Evolutionary conservation across 2,329 filamentous ascomycete genomes (phyloP), one percentile per base, ranked within the genome.

Genomic region (Botryotinia narcissicola): DNA sequence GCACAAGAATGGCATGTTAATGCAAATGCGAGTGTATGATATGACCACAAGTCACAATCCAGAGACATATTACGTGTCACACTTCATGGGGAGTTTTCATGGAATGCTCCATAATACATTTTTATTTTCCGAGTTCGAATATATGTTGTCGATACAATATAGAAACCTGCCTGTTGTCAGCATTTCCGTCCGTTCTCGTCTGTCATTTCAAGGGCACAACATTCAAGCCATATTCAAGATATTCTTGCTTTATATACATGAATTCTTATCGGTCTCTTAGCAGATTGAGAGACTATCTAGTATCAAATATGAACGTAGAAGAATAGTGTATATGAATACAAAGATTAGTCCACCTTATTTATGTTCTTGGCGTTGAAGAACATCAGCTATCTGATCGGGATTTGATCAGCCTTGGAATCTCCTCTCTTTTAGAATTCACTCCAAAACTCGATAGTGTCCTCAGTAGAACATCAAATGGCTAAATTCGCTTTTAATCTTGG

Each of bases 401-500:
- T n/a, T 18, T 54, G 5, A 29, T 16, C 3, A 54, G 51, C 51
- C 5, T 29, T 54, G n/a, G 14, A 54, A 29, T 29, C 14, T 29
- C 51, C n/a, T 0, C 2, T 29, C n/a, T 29, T 29, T 6, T 18
- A n/a, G 0, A 14, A n/a, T 51, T 51, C 48, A 51, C 48, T n/a
- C 5, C 0, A 51, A 1, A n/a, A 14, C 10, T 51, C 22, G 25
- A 51, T 54, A 4, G 14, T 29, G 4, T n/a, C 3, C n/a, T 54
- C 18, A 54, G 25, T n/a, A n/a, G 3, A n/a, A 54, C 4, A 6
- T 0, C 29, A 60, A 3, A 29, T 25, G 8, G 5, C 2, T 16
- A 1, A 0, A 7, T 37, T 25, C 10, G 0, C 2, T 3, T 8
- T 14, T 7, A 61, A 1, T 10, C 54, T 20, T 2, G 8, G 29